These are phyloP conservation scores for Cerioporus squamosus DNA, from an alignment of 1,284 basidiomycete genomes.

Conservation along the genomic window DNA sequence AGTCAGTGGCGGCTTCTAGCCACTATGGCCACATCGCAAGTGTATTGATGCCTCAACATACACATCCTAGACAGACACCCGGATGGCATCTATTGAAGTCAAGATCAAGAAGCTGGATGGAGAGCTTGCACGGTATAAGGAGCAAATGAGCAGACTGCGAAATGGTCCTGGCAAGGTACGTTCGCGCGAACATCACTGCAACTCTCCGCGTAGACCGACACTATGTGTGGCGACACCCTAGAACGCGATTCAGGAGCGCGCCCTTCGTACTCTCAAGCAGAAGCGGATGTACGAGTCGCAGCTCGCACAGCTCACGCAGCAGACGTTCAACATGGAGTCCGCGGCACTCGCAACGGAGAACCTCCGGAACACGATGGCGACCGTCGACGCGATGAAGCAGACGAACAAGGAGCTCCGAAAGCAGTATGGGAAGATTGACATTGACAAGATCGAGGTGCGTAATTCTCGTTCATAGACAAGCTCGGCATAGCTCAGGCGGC, in stretches of 20 bases:
- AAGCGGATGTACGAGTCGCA: conserved; percentile 97
- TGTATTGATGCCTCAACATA: conserved; percentile 14
- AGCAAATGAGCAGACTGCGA: conserved; percentile 94
- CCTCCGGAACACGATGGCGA: conserved; percentile 99
- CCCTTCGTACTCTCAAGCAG: conserved; percentile 92
- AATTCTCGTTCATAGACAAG: not conserved
- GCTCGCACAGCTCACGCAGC: conserved; percentile 89
- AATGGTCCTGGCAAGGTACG: conserved; percentile 94
- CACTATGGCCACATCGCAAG: conserved; percentile 1
- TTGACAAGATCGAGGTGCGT: conserved; percentile 96
- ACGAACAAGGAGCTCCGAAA: conserved; percentile 97
- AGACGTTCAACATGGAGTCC: conserved; percentile 99
- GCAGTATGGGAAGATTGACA: conserved; percentile 97
- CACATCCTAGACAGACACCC: conserved; percentile 77
- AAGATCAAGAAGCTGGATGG: conserved; percentile 97
- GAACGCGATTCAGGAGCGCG: conserved; percentile 95
- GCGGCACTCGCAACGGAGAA: conserved; percentile 97
- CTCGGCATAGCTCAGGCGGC: not conserved
- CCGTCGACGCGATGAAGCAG: conserved; percentile 96
- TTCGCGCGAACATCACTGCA: not conserved
- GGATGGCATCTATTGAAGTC: conserved; percentile 92
- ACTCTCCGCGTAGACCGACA: not conserved
- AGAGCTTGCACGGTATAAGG: conserved; percentile 91
- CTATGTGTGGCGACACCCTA: conserved; percentile 34
- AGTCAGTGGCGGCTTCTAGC: conserved; percentile 48